Percentiles rank a stretch among this genome's conserved stretches.
Conservation (phyloP, 2,329 filamentous ascomycete genomes). For the Aspergillus sp. region DNA sequence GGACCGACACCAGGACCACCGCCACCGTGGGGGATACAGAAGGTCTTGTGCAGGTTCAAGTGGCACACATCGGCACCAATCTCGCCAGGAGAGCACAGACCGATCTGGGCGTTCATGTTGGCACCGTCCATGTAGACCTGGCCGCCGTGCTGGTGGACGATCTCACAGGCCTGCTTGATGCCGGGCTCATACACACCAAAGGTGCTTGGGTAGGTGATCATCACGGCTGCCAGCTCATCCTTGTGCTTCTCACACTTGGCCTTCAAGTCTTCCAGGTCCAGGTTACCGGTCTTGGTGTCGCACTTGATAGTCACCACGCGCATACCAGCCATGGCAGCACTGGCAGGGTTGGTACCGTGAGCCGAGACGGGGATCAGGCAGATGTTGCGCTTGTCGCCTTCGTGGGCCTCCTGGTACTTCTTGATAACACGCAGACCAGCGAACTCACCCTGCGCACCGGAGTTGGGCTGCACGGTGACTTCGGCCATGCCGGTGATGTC, state of each 20-base stretch:
- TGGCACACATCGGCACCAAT: slow-evolving; percentile 97
- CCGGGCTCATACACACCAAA: slow-evolving; percentile 93
- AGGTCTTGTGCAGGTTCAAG: slow-evolving; percentile 97
- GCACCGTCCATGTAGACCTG: slow-evolving; percentile 99
- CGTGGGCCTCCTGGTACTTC: slow-evolving; percentile 73
- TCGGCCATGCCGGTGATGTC: slow-evolving; percentile 86
- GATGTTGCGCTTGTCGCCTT: slow-evolving; percentile 71
- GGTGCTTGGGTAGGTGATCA: slow-evolving; percentile 95
- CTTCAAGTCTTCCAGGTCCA: slow-evolving; percentile 82
- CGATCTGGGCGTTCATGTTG: slow-evolving; percentile 98
- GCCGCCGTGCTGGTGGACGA: slow-evolving; percentile 84
- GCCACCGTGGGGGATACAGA: slow-evolving; percentile 95
- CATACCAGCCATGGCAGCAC: slow-evolving; percentile 94
- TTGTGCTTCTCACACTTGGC: slow-evolving; percentile 86
- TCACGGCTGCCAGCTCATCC: slow-evolving; percentile 84
- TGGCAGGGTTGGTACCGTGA: slow-evolving; percentile 94
- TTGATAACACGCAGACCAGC: slow-evolving; percentile 85
- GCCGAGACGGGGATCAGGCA: slow-evolving; percentile 94
- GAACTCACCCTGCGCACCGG: slow-evolving; percentile 93
- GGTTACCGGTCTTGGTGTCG: slow-evolving; percentile 80
- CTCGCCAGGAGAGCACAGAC: slow-evolving; percentile 88
- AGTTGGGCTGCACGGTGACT: slow-evolving; percentile 92
- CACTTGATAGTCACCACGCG: slow-evolving; percentile 91
- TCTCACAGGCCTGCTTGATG: slow-evolving; percentile 78
- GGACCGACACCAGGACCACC: slow-evolving; percentile 92